Conservation (phyloP, 805 yeast species). For the Starmerella sp. region DNA sequence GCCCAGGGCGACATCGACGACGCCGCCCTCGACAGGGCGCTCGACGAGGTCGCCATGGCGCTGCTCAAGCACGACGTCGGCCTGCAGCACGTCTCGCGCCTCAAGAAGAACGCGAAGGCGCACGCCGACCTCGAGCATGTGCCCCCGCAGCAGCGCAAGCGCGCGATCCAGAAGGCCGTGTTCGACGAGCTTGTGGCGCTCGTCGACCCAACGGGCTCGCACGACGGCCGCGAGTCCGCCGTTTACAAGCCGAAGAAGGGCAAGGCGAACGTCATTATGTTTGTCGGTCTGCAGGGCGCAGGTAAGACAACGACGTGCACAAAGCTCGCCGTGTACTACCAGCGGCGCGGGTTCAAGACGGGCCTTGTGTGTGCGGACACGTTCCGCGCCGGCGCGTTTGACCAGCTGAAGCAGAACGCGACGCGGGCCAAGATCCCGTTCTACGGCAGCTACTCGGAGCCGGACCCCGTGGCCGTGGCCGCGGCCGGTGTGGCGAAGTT, state of each 20-base stretch:
- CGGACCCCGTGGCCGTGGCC: slow-evolving; percentile 89
- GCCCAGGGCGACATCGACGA: slow-evolving; percentile 45
- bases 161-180: slow-evolving; percentile 77
- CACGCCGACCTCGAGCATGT: slow-evolving; percentile 45
- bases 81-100: slow-evolving; percentile 63
- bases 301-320: slow-evolving; percentile 98
- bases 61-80: slow-evolving; percentile 90
- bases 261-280: slow-evolving; percentile 73
- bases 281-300: slow-evolving; percentile 97
- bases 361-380: slow-evolving; percentile 99
- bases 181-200: slow-evolving; percentile 83
- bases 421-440: slow-evolving; percentile 89
- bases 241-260: slow-evolving; percentile 82
- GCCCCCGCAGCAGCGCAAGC: slow-evolving; percentile 57
- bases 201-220: slow-evolving; percentile 50
- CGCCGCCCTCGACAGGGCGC: slow-evolving; percentile 54
- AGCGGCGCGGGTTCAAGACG: slow-evolving; percentile 83
- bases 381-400: slow-evolving; percentile 98
- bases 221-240: neutral
- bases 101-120: slow-evolving; percentile 59
- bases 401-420: slow-evolving; percentile 94
- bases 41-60: slow-evolving; percentile 84
- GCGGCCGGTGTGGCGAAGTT: slow-evolving; percentile 84
- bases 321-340: slow-evolving; percentile 86
- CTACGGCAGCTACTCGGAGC: slow-evolving; percentile 89